Conservation (phyloP, 495 filamentous ascomycete species). For the Parathielavia hyrcaniae region DNA sequence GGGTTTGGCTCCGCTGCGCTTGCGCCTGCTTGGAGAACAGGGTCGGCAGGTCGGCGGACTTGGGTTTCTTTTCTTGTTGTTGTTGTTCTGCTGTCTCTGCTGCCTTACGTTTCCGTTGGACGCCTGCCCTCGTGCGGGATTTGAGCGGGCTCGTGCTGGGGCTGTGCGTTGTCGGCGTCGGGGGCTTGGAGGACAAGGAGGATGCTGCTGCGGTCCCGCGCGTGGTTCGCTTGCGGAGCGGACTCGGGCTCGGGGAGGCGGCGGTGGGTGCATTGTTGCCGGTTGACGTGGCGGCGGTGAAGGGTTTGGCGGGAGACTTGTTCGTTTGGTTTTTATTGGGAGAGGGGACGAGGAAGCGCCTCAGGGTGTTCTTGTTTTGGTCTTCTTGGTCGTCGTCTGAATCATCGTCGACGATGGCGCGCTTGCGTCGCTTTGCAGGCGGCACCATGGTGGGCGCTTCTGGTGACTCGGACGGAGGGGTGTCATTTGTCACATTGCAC, state of each 20-base stretch:
- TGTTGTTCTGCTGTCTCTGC: conserved; percentile 36
- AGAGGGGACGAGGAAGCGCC: conserved; percentile 41
- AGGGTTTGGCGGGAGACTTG: conserved; percentile 14
- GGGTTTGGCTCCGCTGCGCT: conserved; percentile 34
- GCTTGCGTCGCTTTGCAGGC: conserved; percentile 49
- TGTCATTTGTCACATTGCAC: conserved; percentile 26
- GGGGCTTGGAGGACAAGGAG: conserved; percentile 8
- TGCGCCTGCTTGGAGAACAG: conserved; percentile 52
- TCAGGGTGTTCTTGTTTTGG: conserved; percentile 38
- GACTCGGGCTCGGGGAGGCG: conserved; percentile 24
- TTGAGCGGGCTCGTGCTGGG: conserved; percentile 50
- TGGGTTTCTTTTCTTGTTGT: conserved; percentile 40
- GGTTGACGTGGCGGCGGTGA: conserved; percentile 3
- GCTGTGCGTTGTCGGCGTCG: conserved; percentile 37
- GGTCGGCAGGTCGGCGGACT: conserved; percentile 44
- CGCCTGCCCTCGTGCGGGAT: conserved; percentile 17
- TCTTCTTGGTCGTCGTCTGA: conserved; percentile 30
- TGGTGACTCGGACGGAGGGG: background rate
- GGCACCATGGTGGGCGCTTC: conserved; percentile 44
- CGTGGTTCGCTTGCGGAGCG: conserved; percentile 31
- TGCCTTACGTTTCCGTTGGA: conserved; percentile 29
- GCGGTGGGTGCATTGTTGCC: background rate
- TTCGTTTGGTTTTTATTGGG: conserved; percentile 27
- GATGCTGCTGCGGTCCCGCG: conserved; percentile 19
- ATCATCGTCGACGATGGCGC: conserved; percentile 21